Base-by-base conservation (phyloP, 2,329 filamentous ascomycete species). In the Sporothrix humicola region DNA sequence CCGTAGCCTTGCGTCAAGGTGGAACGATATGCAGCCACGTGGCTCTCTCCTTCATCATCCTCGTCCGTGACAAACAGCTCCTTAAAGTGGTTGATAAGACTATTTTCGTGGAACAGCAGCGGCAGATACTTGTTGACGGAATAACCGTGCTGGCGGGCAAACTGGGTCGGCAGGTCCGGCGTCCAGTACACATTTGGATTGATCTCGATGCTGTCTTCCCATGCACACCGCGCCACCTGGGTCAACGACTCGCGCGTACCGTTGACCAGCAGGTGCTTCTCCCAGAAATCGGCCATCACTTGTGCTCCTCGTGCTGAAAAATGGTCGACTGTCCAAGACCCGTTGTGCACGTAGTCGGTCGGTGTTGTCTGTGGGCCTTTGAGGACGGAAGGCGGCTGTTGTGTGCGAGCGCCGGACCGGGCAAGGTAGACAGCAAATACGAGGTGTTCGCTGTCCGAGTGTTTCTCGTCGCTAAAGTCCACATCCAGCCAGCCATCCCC, bases 171-270 rank as follows among this genome's bases (percentile, higher is more conserved):
- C 17, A 69, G 23, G 13, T 37, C 17, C 7, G 66, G 66, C 48
- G 66, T 69, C 66, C 66, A 69, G 31, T 69, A 69, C 8, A 69
- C 15, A 7, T 54, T 37, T 2, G 66, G 66, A 26, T 54, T 20
- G 48, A 69, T 54, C 66, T 69, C 66, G 48, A 69, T 37, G 48
- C 66, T 69, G 66, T 69, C 65, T 15, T 69, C 66, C 66, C 66
- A 69, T 8, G 31, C 31, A 37, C 66, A 69, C 15, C 66, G 66
- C 3, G 26, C 23, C 15, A 69, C 66, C 15, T 54, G 8, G 9
- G 5, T 26, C 9, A 69, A 15, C 0, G 10, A 4, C 9, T 52
- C 66, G 26, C 66, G 48, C 8, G 66, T 69, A 26, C 66, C 66
- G 66, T 69, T 54, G 9, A 15, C 26, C 48, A 69, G 66, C 48